Base-by-base conservation (phyloP, 257 asterid genomes). In the Cordia subcordata region DNA sequence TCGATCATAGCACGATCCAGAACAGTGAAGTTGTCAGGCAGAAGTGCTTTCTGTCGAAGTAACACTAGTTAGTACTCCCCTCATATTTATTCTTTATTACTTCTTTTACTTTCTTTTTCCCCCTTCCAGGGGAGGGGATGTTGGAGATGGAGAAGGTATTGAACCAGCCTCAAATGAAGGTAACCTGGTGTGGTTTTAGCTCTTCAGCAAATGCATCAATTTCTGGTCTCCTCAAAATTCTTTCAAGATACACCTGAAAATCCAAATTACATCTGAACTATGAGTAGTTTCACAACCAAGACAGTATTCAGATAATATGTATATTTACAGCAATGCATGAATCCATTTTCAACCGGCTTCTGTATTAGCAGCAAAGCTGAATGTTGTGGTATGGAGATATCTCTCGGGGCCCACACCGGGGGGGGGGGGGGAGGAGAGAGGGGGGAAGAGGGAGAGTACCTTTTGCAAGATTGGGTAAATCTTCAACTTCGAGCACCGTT, bases 1-100 rank as follows among this genome's bases (percentile, higher is more conserved):
- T 92, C 96, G 69, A 92, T 92, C 96, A 92, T 92, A 66, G 99
- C 96, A 62, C 97, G 95, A 70, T 92, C 99, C 60, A 92, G 85
- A 72, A 92, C 99, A 1, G 99, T 88, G 65, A 88, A 86, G 71
- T 92, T 88, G 79, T 92, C 95, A 0, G 99, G 93, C 76, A 92
- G 64, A 60, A 79, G 71, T 32, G 99, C 96, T 86, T 88, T 77
- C 99, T 88, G 96, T 38, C 73, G 65, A n/a, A 35, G 11, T 40
- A 8, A 10, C 13, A 32, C 0, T 5, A 5, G 53, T 52, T 60
- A 44, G 23, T 22, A 45, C 13, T 38, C 15, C 13, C 49, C n/a
- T 12, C 17, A 42, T 38, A 13, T 19, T 11, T 21, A 16, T 27
- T 27, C 35, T 27, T 27, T 1, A 1, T 1, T 27, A 27, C 35